Percentiles rank a stretch among this genome's conserved stretches.
Evolutionary conservation across 2,329 filamentous ascomycete genomes (phyloP).

Genomic region (Fusarium coffeatum): DNA sequence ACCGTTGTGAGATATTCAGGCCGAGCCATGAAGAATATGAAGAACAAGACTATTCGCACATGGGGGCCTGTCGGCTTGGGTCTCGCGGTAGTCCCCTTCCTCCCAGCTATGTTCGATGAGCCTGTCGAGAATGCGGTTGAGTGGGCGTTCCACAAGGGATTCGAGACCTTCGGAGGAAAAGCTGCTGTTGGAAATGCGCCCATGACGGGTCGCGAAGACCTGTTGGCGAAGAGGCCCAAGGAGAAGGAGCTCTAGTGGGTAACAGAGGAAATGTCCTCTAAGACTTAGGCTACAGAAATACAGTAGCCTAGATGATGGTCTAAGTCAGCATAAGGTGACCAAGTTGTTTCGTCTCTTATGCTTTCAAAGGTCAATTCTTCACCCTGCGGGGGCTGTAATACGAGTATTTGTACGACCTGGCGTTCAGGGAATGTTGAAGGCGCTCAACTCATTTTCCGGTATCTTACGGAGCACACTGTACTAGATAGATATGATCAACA

Average conservation of each 20-base stretch:
- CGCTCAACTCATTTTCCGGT: slow-evolving; percentile 41
- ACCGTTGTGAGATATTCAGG: slow-evolving; percentile 92
- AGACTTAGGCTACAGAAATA: no score
- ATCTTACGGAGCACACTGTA: neutral
- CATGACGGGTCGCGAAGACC: slow-evolving; percentile 61
- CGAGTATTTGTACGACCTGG: neutral
- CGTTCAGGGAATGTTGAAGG: slow-evolving; percentile 32
- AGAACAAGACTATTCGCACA: slow-evolving; percentile 80
- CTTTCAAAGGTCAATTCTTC: no score
- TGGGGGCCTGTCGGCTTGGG: slow-evolving; percentile 93
- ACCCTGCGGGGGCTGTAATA: no score
- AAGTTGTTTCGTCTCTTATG: no score
- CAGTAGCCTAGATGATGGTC: no score
- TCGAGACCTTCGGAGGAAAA: slow-evolving; percentile 76
- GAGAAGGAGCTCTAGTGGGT: slow-evolving; percentile 56
- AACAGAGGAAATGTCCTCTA: no score
- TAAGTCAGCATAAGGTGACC: no score
- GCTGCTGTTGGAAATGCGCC: slow-evolving; percentile 67
- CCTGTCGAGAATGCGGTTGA: slow-evolving; percentile 93
- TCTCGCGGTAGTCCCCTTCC: slow-evolving; percentile 79
- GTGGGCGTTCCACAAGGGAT: slow-evolving; percentile 86
- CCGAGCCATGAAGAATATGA: slow-evolving; percentile 81
- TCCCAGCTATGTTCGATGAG: slow-evolving; percentile 88
- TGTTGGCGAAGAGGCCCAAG: slow-evolving; percentile 57
- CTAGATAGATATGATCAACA: neutral